phyloP scores from a whole-genome alignment of 352 stramenopile species.

The Blastocystis sp. region DNA sequence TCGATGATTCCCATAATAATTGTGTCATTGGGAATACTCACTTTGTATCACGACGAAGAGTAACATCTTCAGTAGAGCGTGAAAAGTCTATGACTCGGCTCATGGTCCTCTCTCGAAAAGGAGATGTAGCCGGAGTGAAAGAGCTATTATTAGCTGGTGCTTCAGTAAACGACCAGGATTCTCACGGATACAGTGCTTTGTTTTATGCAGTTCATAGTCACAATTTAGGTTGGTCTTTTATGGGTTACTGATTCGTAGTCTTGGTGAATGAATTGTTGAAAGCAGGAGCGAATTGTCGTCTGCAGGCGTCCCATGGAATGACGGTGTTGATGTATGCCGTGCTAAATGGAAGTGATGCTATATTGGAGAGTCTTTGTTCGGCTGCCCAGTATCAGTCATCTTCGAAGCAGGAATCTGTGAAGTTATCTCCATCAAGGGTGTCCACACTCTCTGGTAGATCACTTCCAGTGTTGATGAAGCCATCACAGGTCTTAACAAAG shows the following conservation, averaged over 20 bases:
- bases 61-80: not conserved
- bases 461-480: too few relatives aligned
- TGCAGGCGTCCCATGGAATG: not conserved
- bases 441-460: not conserved
- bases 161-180: constrained; percentile 19
- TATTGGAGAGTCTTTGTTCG: not conserved
- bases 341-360: not conserved
- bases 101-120: constrained; percentile 10
- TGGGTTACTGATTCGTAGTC: not conserved
- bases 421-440: not conserved
- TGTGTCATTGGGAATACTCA: not conserved
- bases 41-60: not conserved
- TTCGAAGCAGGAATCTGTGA: not conserved
- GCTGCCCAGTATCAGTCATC: not conserved
- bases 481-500: not conserved
- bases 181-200: constrained; percentile 22
- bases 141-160: not conserved
- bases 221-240: not conserved
- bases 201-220: constrained; percentile 36
- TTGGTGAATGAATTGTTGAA: constrained; percentile 2
- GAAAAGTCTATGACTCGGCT: not conserved
- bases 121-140: not conserved
- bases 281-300: not conserved
- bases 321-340: constrained; percentile 34
- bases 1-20: not conserved